Conservation (phyloP, 2,329 filamentous ascomycete genomes). For the Dendrostoma leiphaemia region DNA sequence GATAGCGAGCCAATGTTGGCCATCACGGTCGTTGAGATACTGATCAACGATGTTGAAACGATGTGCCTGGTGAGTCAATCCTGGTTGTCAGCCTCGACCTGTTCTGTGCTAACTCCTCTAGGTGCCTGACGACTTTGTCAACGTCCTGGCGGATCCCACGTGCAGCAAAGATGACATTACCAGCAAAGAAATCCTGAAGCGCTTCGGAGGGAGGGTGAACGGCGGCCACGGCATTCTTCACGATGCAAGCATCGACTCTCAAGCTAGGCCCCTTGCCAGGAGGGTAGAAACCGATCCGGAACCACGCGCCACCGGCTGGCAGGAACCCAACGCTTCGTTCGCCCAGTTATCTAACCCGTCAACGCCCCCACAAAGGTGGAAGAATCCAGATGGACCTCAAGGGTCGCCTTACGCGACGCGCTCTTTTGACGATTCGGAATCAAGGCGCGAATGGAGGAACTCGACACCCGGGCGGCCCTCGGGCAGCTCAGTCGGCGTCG, state of each 20-base stretch:
- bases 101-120: slow-evolving; percentile 37
- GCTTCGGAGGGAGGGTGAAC: slow-evolving; percentile 69
- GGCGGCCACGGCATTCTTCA: slow-evolving; percentile 54
- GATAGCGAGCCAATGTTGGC: slow-evolving; percentile 90
- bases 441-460: slow-evolving; percentile 56
- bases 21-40: slow-evolving; percentile 85
- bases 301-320: slow-evolving; percentile 56
- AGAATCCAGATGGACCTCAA: slow-evolving; percentile 43
- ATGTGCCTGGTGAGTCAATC: slow-evolving; percentile 83
- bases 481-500: slow-evolving; percentile 47
- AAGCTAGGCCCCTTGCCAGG: slow-evolving; percentile 51
- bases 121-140: slow-evolving; percentile 91
- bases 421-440: slow-evolving; percentile 45
- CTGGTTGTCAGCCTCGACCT: not conserved
- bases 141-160: slow-evolving; percentile 77
- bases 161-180: slow-evolving; percentile 81
- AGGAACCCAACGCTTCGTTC: slow-evolving; percentile 50
- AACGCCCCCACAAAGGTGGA: slow-evolving; percentile 45
- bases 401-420: slow-evolving; percentile 41
- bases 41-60: slow-evolving; percentile 91
- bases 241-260: slow-evolving; percentile 58
- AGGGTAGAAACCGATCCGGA: slow-evolving; percentile 83
- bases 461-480: slow-evolving; percentile 50
- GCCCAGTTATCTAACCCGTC: slow-evolving; percentile 37
- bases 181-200: slow-evolving; percentile 93